phyloP scores from a whole-genome alignment of 106 monocot species.

The Vanilla planifolia region DNA sequence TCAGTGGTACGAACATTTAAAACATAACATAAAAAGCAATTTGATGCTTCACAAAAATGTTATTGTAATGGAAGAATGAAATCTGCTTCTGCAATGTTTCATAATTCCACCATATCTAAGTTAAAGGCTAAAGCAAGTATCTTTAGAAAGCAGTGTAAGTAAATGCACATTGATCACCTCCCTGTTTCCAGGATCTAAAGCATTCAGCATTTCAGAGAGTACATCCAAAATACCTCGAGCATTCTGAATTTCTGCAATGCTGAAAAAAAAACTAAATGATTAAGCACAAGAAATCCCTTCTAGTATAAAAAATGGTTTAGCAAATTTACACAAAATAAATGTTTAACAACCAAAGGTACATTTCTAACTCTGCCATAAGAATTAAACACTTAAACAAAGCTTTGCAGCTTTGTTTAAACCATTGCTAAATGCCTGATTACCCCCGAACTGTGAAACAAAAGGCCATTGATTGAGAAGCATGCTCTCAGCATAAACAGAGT shows the following conservation, averaged over 20 bases:
- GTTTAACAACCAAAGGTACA: no score
- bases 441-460: no score
- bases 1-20: not conserved
- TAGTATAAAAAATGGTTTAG: no score
- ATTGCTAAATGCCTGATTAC: no score
- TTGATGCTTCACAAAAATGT: not conserved
- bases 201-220: conserved; percentile 88
- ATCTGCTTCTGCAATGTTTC: no score
- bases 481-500: no score
- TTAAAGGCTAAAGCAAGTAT: conserved; percentile 3
- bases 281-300: not conserved
- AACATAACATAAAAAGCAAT: not conserved
- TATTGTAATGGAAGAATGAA: not conserved
- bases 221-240: conserved; percentile 85
- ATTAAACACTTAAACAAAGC: no score
- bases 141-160: not conserved
- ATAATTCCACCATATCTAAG: no score
- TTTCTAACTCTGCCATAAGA: no score
- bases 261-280: conserved; percentile 21
- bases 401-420: no score
- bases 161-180: conserved; percentile 46
- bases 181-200: conserved; percentile 89
- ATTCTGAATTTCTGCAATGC: conserved; percentile 81
- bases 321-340: no score
- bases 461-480: no score